phyloP scores from a whole-genome alignment of 1,284 basidiomycete species.

The Gomphus bonarii region DNA sequence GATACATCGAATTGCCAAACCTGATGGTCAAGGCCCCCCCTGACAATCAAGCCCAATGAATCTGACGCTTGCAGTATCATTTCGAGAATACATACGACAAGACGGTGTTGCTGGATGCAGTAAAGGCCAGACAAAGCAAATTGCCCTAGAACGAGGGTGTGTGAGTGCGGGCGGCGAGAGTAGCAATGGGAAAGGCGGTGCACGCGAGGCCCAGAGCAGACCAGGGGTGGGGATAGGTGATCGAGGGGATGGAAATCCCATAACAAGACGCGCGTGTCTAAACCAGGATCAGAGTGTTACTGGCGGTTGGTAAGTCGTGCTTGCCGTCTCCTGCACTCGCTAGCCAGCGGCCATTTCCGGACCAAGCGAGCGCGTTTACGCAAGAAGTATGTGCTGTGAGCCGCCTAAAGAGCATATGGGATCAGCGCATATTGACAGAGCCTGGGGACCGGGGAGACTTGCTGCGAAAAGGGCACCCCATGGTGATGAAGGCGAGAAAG shows the following conservation, averaged over 20 bases:
- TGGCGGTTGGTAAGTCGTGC: constrained; percentile 14
- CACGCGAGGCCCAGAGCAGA: constrained; percentile 41
- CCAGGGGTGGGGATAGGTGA: constrained; percentile 33
- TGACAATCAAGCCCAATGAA: constrained; percentile 19
- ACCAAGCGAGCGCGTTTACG: constrained; percentile 61
- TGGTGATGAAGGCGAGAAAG: neutral
- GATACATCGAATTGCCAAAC: constrained; percentile 50
- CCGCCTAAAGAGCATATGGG: constrained; percentile 29
- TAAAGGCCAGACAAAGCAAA: constrained; percentile 60
- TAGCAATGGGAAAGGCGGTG: neutral
- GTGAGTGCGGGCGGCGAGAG: neutral
- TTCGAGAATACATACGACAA: constrained; percentile 41
- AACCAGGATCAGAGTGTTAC: neutral
- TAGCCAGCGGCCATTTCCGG: constrained; percentile 53
- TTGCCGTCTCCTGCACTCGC: constrained; percentile 71
- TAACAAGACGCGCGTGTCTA: constrained; percentile 45
- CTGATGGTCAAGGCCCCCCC: constrained; percentile 50
- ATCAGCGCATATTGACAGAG: neutral
- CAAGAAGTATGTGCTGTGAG: constrained; percentile 55
- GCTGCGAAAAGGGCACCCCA: constrained; percentile 8
- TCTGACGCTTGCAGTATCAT: constrained; percentile 1
- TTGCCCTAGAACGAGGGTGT: constrained; percentile 36
- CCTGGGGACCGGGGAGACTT: neutral
- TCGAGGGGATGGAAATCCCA: constrained; percentile 67
- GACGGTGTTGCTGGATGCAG: constrained; percentile 47